phyloP scores from a whole-genome alignment of 495 filamentous ascomycete species.

The Symbiotaphrina buchneri region DNA sequence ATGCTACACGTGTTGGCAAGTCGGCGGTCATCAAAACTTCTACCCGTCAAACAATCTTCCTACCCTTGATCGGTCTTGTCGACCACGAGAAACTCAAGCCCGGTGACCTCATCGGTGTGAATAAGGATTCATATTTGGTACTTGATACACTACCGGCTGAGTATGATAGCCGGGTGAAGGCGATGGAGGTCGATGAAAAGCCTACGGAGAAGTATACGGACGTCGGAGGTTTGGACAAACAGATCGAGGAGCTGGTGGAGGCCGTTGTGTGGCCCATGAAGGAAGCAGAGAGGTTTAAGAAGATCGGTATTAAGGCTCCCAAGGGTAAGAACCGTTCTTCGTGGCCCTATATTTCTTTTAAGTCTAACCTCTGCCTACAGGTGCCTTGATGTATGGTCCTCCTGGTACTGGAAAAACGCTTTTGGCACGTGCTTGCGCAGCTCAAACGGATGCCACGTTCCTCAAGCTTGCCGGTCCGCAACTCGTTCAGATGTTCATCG shows the following conservation, averaged over 20 bases:
- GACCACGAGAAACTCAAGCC: conserved; percentile 86
- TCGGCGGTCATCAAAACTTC: conserved; percentile 99
- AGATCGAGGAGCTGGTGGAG: conserved; percentile 99
- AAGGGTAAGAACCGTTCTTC: conserved; percentile 47
- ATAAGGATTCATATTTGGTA: conserved; percentile 98
- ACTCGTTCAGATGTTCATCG: conserved; percentile 99
- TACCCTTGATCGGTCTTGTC: conserved; percentile 91
- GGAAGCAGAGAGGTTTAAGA: conserved; percentile 96
- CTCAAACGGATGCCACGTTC: conserved; percentile 97
- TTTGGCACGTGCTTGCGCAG: conserved; percentile 87
- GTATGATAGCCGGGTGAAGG: conserved; percentile 97
- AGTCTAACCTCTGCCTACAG: conserved; percentile 20
- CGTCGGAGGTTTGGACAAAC: conserved; percentile 93
- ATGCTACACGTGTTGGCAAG: conserved; percentile 91
- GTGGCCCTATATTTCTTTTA: neutral
- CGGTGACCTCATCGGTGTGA: conserved; percentile 90
- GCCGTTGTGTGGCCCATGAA: conserved; percentile 99
- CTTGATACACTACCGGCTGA: conserved; percentile 96
- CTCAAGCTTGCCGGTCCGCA: conserved; percentile 96
- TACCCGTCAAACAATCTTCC: conserved; percentile 94
- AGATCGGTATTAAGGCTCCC: conserved; percentile 98
- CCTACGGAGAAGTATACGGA: conserved; percentile 97
- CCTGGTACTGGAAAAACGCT: conserved; percentile 94
- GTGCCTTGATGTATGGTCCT: conserved; percentile 95
- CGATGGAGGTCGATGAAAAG: conserved; percentile 99